Evolutionary conservation across 2,329 filamentous ascomycete genomes (phyloP), one percentile per base, ranked within the genome.

Genomic region (Ascochyta rabiei): DNA sequence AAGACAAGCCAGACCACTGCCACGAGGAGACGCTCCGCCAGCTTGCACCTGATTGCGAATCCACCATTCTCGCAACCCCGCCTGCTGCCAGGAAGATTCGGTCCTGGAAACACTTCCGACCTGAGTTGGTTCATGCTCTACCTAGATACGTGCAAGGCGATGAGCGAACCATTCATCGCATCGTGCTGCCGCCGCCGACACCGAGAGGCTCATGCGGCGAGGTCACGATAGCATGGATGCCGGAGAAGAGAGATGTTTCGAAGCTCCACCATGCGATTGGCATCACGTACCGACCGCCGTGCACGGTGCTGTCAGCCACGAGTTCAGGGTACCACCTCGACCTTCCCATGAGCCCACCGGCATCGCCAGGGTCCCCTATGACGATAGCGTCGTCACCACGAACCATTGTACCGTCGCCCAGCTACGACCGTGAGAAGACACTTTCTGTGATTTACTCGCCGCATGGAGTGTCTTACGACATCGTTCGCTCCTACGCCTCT

Each of bases 1-100:
- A 87, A 63, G 80, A 82, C 62, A 86, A 86, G 67, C 84, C 83
- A 15, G 88, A 90, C 65, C 88, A 90, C 67, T 90, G 88, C 72
- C 85, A 91, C 66, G 82, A 87, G 73, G 80, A 83, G 31, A 90
- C 89, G 0, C 78, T 92, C 13, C 84, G 84, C 33, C 84, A 89
- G 59, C 79, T 92, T 5, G 81, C 84, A 0, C 70, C 77, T 13
- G 75, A 79, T 23, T 80, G 79, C 37, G 82, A 80, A 61, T 85
- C 86, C 1, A 76, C 82, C n/a, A 87, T 91, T 42, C 77, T 90
- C 4, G 87, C 87, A 15, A 86, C 87, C 51, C 84, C 86, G 4
- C 76, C 81, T 3, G 86, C 88, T 4, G 87, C 87, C 31, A 86
- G 82, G 60, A 78, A 83, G 56, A 90, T 91, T 48, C 79, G 79